Base-by-base conservation (phyloP, 495 filamentous ascomycete species). In the Penicillium macrosclerotiorum region DNA sequence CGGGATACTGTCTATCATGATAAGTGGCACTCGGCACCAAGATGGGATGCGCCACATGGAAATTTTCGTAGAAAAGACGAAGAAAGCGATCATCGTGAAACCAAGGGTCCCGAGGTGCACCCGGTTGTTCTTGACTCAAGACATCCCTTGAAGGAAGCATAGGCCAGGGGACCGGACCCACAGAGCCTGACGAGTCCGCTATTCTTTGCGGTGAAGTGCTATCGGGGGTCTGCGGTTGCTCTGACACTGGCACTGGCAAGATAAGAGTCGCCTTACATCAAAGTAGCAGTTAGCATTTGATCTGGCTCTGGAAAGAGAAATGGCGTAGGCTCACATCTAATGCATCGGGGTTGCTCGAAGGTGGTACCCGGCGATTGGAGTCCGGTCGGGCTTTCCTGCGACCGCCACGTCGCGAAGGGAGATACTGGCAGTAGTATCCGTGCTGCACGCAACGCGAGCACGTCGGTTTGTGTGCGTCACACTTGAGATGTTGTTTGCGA, bases 401-500 rank as follows among this genome's bases (percentile, higher is more conserved):
- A 14, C 68, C 66, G 19, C 68, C 68, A 1, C 68, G 60, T 8
- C 68, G 64, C 3, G 68, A 71, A 8, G 68, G 64, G 6, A 71
- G 52, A 45, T 71, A 71, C 40, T 68, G 51, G 20, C 68, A 71
- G 18, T 45, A 20, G 4, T 59, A 37, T 14, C 52, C 53, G 14
- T 56, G 55, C n/a, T 65, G 53, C 22, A 57, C 18, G 37, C 68
- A 71, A 11, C 68, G 64, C 7, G 66, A 62, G 43, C 68, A 71
- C 8, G 62, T 57, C 5, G 68, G 68, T 22, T 51, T 63, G 11
- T 51, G 54, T 3, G 60, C 67, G 14, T 73, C 67, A 34, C 69
- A 73, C 55, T 71, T 71, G 13, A 73, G 49, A 49, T 73, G 69
- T 19, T 73, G 67, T 38, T 69, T 69, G 13, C 69, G 59, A 55